Conservation (phyloP, 768 basidiomycete species). For the Termitomyces heimii region DNA sequence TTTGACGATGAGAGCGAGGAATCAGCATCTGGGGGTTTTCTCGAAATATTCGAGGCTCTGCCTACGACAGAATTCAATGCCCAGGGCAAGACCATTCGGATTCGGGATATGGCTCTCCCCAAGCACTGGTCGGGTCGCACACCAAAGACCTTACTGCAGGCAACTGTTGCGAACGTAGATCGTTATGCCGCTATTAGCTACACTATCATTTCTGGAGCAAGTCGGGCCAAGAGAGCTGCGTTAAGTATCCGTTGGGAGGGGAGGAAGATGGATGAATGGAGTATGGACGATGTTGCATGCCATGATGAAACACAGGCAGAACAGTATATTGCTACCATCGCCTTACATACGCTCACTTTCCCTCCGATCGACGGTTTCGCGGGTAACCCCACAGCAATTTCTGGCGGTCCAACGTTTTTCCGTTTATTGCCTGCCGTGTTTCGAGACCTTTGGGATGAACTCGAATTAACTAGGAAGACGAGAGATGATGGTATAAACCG, state of each 20-base stretch:
- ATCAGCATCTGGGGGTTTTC: conserved; percentile 50
- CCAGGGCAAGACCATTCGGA: conserved; percentile 43
- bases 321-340: conserved; percentile 84
- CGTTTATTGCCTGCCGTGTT: conserved; percentile 76
- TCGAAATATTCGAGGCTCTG: conserved; percentile 67
- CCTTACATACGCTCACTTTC: conserved; percentile 74
- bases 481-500: conserved; percentile 63
- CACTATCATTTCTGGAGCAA: conserved; percentile 55
- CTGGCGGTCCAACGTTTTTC: conserved; percentile 59
- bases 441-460: conserved; percentile 89
- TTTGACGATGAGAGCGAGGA: conserved; percentile 50
- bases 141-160: conserved; percentile 68
- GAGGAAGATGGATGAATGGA: conserved; percentile 56
- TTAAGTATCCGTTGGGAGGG: conserved; percentile 73
- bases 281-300: conserved; percentile 85
- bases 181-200: conserved; percentile 74
- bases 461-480: conserved; percentile 59
- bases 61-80: conserved; percentile 51
- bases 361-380: conserved; percentile 60
- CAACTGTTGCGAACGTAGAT: conserved; percentile 63
- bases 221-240: conserved; percentile 68
- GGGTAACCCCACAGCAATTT: conserved; percentile 30
- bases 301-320: conserved; percentile 74
- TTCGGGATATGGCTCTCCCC: conserved; percentile 74
- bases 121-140: conserved; percentile 81